Evolutionary conservation across 2,329 filamentous ascomycete genomes (phyloP), one percentile per base, ranked within the genome.

Genomic region (Sporothrix protearum): DNA sequence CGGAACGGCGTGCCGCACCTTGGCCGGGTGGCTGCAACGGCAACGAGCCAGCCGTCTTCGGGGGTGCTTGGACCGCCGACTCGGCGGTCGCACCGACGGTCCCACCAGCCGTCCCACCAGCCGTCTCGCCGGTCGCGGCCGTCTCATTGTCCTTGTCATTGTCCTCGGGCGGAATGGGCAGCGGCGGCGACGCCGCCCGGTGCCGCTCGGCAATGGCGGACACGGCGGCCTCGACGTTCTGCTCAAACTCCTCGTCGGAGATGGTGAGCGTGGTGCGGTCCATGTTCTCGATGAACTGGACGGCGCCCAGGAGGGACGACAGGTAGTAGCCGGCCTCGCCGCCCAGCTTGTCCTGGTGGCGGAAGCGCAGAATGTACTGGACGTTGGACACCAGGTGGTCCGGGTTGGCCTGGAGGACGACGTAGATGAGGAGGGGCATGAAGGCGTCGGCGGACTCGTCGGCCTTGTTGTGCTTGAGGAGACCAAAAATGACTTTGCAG

Each of bases 321-420:
- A 99, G 88, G 80, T 99, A 99, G 81, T 99, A 99, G 14, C 96
- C 96, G 16, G 96, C 95, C 83, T 99, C 96, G n/a, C 96, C 96
- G 30, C 92, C 92, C 0, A 99, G 88, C 80, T 98, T 98, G 69
- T 99, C 96, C 80, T 97, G 96, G 78, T 98, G 97, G 68, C 96
- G 89, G 83, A 99, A 99, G 61, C 96, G 90, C 68, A 98, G 85
- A 74, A 99, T 98, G 80, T 99, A 99, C 80, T 99, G 96, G 2
- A 99, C 93, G 80, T 99, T 99, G 72, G 94, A 97, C 33, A 98
- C 94, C 45, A 99, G 84, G 80, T 98, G 93, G 73, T 97, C 94
- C 0, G 96, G 96, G 76, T 97, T 97, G 59, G 94, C 93, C 81
- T 96, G 93, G 33, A 99, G 85, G 14, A 98, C 94, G 33, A 97